A percentile compares a stretch with the other conserved stretches of the same genome.
Conservation (phyloP, 164 flowering plant genomes). For the Taxillus chinensis region DNA sequence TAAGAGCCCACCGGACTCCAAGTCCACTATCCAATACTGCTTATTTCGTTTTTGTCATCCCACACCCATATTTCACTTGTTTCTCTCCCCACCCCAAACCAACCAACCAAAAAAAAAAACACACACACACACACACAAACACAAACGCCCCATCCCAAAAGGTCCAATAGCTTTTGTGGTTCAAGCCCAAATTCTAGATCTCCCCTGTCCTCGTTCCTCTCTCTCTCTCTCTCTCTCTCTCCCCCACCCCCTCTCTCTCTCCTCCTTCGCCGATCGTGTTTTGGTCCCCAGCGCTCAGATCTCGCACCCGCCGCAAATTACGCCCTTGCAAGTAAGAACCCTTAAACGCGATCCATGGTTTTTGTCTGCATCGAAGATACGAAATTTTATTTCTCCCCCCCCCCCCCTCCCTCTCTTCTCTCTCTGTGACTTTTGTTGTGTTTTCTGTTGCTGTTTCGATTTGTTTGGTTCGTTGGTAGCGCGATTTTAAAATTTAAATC, state of each 20-base stretch:
- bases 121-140: not conserved
- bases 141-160: not conserved
- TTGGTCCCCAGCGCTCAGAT: conserved; percentile 14
- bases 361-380: too few relatives aligned
- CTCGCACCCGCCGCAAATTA: conserved; percentile 4
- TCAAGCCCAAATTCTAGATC: conserved; percentile 18
- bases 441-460: too few relatives aligned
- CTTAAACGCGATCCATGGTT: not conserved
- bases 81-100: conserved; percentile 18
- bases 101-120: conserved; percentile 4
- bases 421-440: too few relatives aligned
- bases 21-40: conserved; percentile 17
- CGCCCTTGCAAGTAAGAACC: conserved; percentile 7
- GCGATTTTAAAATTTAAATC: too few relatives aligned
- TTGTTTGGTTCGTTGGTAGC: too few relatives aligned
- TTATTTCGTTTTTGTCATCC: conserved; percentile 1
- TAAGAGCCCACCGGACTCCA: conserved; percentile 14
- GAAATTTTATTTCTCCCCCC: too few relatives aligned
- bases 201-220: conserved; percentile 5
- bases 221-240: conserved; percentile 7
- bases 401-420: too few relatives aligned
- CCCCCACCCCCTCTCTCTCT: conserved; percentile 4
- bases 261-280: not conserved
- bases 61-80: conserved; percentile 21
- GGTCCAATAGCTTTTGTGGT: conserved; percentile 27